These are phyloP conservation scores for Obelidium mucronatum DNA, from an alignment of 192 early-diverging fungal genomes.

Conservation along the genomic window DNA sequence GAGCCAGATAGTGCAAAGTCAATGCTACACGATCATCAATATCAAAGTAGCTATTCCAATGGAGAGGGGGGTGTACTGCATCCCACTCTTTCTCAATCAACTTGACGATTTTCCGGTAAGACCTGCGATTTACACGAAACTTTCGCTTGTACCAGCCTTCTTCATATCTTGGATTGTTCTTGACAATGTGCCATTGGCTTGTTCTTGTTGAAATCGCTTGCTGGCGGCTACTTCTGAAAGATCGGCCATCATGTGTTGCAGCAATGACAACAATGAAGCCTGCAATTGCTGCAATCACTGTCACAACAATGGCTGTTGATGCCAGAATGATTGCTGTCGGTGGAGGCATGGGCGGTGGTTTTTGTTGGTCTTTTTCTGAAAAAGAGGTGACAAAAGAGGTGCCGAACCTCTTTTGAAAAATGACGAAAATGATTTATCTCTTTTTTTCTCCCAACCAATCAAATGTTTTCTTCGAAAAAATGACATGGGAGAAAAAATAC, in stretches of 20 bases:
- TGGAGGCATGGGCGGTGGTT: too few species aligned
- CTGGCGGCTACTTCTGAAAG: too few species aligned
- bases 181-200: neutral
- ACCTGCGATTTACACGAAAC: neutral
- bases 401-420: too few species aligned
- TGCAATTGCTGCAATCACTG: neutral
- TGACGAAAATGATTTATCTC: too few species aligned
- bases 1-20: conserved; percentile 14
- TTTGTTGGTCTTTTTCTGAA: neutral
- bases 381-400: too few species aligned
- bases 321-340: too few species aligned
- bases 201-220: neutral
- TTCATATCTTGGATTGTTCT: neutral
- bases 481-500: too few species aligned
- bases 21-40: conserved; percentile 1
- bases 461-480: too few species aligned
- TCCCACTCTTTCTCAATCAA: neutral
- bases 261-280: neutral
- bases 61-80: neutral
- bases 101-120: neutral
- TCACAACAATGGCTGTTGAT: neutral
- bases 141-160: neutral
- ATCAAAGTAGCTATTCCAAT: neutral
- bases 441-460: conserved; percentile 7
- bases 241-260: neutral